Percentiles rank a stretch among this genome's conserved stretches.
Conservation (phyloP, 225 moss, liverwort and hornwort genomes). For the Asterella californica region DNA sequence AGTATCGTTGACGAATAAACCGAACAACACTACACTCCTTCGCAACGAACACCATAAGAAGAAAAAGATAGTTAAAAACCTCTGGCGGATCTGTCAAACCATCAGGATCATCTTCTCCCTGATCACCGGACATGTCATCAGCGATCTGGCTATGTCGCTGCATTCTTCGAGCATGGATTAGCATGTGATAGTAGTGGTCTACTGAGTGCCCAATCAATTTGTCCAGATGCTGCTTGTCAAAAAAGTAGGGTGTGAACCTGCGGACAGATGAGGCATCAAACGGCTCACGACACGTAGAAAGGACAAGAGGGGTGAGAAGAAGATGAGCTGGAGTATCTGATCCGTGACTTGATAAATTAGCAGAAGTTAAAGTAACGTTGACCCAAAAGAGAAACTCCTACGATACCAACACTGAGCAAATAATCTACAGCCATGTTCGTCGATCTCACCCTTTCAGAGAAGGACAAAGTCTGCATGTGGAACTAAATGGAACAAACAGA, state of each 20-base stretch:
- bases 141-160: slow-evolving; percentile 87
- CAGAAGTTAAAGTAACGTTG: background rate
- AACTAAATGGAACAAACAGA: background rate
- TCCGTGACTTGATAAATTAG: too few relatives aligned
- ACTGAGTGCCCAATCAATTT: slow-evolving; percentile 91
- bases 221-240: slow-evolving; percentile 90
- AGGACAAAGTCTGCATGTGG: background rate
- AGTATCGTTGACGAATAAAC: too few relatives aligned
- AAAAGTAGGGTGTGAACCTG: slow-evolving; percentile 90
- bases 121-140: slow-evolving; percentile 67
- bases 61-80: slow-evolving; percentile 11
- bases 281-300: too few relatives aligned
- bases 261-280: background rate
- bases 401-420: too few relatives aligned
- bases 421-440: background rate
- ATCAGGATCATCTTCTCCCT: slow-evolving; percentile 72
- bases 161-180: slow-evolving; percentile 70
- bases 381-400: background rate
- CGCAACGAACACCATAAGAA: background rate
- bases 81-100: slow-evolving; percentile 87
- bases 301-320: too few relatives aligned
- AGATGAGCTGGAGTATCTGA: too few relatives aligned
- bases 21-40: background rate
- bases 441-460: background rate
- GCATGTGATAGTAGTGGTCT: slow-evolving; percentile 92